Conservation (phyloP, 306 rosid genomes). For the Fragaria vesca region DNA sequence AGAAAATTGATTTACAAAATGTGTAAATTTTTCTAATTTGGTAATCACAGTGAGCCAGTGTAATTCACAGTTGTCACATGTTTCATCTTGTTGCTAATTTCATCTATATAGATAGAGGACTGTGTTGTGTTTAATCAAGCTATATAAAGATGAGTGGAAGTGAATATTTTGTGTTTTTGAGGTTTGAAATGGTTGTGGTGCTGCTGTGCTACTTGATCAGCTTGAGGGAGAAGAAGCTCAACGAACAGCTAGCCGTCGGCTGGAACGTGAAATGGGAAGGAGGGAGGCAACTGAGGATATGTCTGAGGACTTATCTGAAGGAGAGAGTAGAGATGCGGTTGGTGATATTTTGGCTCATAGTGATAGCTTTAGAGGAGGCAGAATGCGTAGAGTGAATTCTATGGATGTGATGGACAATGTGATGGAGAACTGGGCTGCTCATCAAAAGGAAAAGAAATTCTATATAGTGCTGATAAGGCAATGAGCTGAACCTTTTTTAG, state of each 20-base stretch:
- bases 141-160: not conserved
- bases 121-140: not conserved
- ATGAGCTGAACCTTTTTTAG: constrained; percentile 18
- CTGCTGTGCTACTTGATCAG: constrained; percentile 20
- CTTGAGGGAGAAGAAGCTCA: constrained; percentile 60
- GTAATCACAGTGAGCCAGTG: not conserved
- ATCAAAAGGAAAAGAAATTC: constrained; percentile 50
- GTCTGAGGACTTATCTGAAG: constrained; percentile 67
- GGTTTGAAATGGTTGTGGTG: not conserved
- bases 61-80: not conserved
- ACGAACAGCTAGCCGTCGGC: constrained; percentile 34
- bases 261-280: constrained; percentile 54
- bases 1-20: not conserved
- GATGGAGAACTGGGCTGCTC: constrained; percentile 51
- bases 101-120: not conserved
- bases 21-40: not conserved
- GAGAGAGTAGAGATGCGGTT: constrained; percentile 52
- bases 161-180: not conserved
- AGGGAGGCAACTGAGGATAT: constrained; percentile 56
- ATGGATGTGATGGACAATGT: constrained; percentile 50
- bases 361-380: constrained; percentile 32
- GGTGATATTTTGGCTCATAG: constrained; percentile 35
- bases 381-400: constrained; percentile 42
- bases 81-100: not conserved
- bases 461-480: constrained; percentile 58